Evolutionary conservation across 1,284 basidiomycete genomes (phyloP), one percentile per base, ranked within the genome.

Genomic region (Chalciporus piperatoides): DNA sequence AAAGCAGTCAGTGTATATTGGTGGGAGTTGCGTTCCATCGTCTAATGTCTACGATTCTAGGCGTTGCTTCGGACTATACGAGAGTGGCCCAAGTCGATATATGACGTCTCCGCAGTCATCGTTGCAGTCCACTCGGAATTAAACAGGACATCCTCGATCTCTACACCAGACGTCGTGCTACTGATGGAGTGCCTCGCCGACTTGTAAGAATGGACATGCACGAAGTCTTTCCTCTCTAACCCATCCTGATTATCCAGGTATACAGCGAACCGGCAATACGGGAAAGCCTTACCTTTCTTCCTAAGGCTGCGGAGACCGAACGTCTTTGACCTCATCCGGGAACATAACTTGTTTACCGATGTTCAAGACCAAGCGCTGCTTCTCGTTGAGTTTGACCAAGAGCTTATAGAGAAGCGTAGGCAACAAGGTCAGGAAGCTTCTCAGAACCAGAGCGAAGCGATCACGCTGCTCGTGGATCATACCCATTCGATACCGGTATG

Each of bases 181-280:
- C 74, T 98, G 10, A 92, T 97, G 84, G 92, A 96, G 64, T 94
- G 90, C 64, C 74, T 99, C 17, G 92, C 91, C 0, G 94, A 98
- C 64, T 73, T 99, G 84, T 92, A 58, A 61, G 84, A 69, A 15
- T 12, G 6, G 49, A 12, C 23, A 17, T 7, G 3, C 8, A 32
- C 6, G 23, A 5, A 4, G 12, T 37, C 4, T 24, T 12, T 17
- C 24, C 23, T 24, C 35, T 11, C 30, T 6, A 5, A 6, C 21
- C 32, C 4, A 50, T 28, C 27, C 4, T 44, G 27, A 11, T 37
- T 24, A 21, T 40, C 15, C 11, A 56, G 54, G 4, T 93, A 92
- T 67, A 83, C 87, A 21, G 75, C 82, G 11, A 94, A 96, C 58
- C 84, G 89, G 2, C 94, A 98, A 71, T 92, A 92, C 0, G 93